A percentile compares a stretch with the other conserved stretches of the same genome.
These are phyloP conservation scores for Phyllosticta citrichinensis DNA, from an alignment of 2,329 filamentous ascomycete species.

Conservation along the genomic window DNA sequence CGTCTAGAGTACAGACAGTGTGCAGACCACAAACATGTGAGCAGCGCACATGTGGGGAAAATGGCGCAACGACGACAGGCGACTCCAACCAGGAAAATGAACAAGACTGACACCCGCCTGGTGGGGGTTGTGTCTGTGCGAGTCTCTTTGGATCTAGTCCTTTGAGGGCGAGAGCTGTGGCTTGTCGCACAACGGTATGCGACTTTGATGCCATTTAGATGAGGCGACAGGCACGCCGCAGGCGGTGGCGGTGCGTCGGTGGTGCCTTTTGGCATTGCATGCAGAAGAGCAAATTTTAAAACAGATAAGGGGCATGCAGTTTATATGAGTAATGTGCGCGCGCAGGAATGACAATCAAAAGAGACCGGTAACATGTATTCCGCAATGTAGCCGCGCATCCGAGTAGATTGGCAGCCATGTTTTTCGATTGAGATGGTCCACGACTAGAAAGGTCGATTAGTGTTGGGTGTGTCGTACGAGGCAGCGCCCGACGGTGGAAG, in stretches of 20 bases:
- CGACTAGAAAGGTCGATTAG: neutral
- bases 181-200: neutral
- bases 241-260: neutral
- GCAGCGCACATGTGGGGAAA: neutral
- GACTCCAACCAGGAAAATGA: neutral
- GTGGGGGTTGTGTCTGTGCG: neutral
- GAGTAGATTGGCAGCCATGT: neutral
- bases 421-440: neutral
- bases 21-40: neutral
- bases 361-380: neutral
- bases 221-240: neutral
- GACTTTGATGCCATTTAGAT: neutral
- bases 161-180: neutral
- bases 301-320: neutral
- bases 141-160: neutral
- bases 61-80: neutral
- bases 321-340: neutral
- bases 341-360: neutral
- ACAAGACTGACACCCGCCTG: neutral
- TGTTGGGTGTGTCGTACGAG: neutral
- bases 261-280: neutral
- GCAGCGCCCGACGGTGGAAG: neutral
- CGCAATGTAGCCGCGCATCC: neutral
- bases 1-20: neutral
- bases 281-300: neutral